phyloP scores from a whole-genome alignment of 139 green algal species.

The Mesotaenium endlicherianum region DNA sequence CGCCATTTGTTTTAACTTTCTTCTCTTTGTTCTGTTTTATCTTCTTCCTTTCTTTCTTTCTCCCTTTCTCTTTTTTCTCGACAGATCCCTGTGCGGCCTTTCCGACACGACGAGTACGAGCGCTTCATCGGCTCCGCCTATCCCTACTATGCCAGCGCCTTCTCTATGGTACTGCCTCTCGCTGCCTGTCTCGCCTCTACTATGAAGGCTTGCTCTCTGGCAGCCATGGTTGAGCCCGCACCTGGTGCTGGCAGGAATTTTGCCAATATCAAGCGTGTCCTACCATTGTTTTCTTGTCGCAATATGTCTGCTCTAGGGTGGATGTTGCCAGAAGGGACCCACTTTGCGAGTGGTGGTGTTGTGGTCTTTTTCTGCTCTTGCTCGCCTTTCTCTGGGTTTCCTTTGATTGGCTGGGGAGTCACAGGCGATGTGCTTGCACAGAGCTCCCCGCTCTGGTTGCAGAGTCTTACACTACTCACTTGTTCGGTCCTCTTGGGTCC shows the following conservation, averaged over 20 bases:
- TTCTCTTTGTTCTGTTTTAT: not conserved
- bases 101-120: conserved; percentile 93
- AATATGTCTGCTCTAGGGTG: conserved; percentile 1
- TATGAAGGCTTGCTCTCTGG: not conserved
- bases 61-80: not conserved
- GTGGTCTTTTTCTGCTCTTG: too few species aligned
- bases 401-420: too few species aligned
- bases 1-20: not conserved
- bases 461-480: too few species aligned
- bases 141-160: conserved; percentile 50
- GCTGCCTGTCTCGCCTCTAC: not conserved
- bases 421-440: too few species aligned
- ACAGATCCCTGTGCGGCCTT: conserved; percentile 84
- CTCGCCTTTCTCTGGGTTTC: too few species aligned
- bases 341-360: too few species aligned
- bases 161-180: conserved; percentile 44
- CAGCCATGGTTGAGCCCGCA: too few species aligned
- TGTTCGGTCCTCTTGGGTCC: too few species aligned
- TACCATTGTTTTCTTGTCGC: not conserved
- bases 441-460: too few species aligned
- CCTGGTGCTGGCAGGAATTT: too few species aligned
- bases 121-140: conserved; percentile 84
- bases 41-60: not conserved
- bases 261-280: too few species aligned
- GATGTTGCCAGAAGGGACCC: too few species aligned